Percentiles rank a stretch among this genome's conserved stretches.
Evolutionary conservation across 2,329 filamentous ascomycete genomes (phyloP).

Genomic region (Blastomyces parvus): DNA sequence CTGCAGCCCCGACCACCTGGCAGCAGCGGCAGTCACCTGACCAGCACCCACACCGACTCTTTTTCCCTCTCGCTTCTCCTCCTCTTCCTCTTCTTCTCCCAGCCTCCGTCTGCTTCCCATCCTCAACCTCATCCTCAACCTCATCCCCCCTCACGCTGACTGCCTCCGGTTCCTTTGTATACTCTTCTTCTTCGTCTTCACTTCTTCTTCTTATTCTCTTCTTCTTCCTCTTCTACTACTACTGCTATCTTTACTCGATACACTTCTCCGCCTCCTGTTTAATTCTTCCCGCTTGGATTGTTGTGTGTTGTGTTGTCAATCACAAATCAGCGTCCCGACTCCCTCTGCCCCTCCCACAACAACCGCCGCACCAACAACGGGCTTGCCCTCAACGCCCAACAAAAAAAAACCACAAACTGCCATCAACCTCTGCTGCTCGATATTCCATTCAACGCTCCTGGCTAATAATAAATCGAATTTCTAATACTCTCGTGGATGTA

Average conservation of each 20-base stretch:
- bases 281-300: conserved; percentile 7
- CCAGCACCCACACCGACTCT: conserved; percentile 10
- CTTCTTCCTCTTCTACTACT: conserved; percentile 12
- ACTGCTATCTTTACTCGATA: no score
- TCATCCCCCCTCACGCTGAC: no score
- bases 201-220: conserved; percentile 15
- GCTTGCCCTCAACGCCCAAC: not conserved
- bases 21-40: not conserved
- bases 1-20: no score
- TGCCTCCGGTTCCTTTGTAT: conserved; percentile 13
- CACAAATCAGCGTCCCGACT: not conserved
- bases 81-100: conserved; percentile 17
- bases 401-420: no score
- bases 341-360: not conserved
- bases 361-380: not conserved
- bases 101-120: conserved; percentile 11
- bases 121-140: not conserved
- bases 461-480: no score
- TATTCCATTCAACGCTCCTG: no score
- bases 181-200: no score
- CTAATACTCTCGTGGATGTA: not conserved
- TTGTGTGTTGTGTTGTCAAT: not conserved
- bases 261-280: conserved; percentile 17
- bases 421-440: not conserved
- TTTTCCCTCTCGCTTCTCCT: conserved; percentile 19